Evolutionary conservation across 805 yeast genomes (phyloP), one percentile per base, ranked within the genome.

Genomic region (Candida gorgasii): DNA sequence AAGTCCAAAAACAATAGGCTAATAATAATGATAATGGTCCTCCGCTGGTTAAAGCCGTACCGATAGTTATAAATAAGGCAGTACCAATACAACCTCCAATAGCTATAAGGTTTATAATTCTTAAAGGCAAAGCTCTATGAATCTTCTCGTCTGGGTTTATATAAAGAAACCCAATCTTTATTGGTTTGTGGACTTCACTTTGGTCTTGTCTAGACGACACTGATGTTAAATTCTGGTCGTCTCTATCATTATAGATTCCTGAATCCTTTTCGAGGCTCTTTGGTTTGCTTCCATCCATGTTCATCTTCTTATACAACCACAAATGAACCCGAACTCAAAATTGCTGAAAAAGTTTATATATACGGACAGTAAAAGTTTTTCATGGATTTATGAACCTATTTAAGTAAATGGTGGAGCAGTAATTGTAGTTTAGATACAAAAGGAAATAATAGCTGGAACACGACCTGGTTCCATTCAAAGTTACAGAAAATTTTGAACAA

Each of bases 11-110:
- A 22, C 53, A 29, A 47, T 63, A 65, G 1, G 64, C 51, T 33
- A 66, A 51, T 3, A 66, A 49, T 30, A 66, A 58, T 1, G 67
- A 67, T 42, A 66, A 57, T 7, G 72, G 72, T 2, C 72, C 72
- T 2, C 65, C 70, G 11, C 44, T 43, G 12, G 53, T 54, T 39
- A 66, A 55, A 6, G 48, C 55, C 3, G 40, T 36, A 33, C 51
- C 51, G 18, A 48, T 48, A 16, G 43, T 38, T n/a, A 48, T 39
- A 32, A 48, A 48, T 37, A 48, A 28, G n/a, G 55, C 54, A 13
- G 52, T 42, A 32, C 50, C 48, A 27, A 56, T 50, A 32, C 53
- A 47, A 3, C 62, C 62, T 12, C 60, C 57, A 16, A 44, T 44
- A n/a, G 59, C 58, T 9, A 62, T 50, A 13, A 46, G 37, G 31